Base-by-base conservation (phyloP, 148 eudicot genomes). In the Oxyria digyna region DNA sequence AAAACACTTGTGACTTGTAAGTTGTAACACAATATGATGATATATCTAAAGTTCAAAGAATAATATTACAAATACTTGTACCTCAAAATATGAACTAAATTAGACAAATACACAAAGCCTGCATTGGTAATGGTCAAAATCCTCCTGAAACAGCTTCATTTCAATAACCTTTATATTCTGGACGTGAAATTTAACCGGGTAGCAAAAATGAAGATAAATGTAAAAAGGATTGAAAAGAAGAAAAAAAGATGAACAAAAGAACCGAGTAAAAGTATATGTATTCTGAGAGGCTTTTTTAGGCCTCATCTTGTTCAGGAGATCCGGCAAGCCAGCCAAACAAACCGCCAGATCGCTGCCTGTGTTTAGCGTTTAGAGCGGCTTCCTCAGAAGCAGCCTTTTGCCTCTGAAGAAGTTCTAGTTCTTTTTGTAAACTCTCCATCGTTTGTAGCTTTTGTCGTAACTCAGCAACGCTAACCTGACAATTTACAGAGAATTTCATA, bases 261-360 rank as follows among this genome's bases (percentile, higher is more conserved):
- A 59, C 35, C 31, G 18, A 23, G 65, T 59, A 59, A 59, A 14
- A 59, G 37, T 59, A 59, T 31, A 59, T 31, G 65, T 59, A 59
- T 59, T 59, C 38, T 57, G 18, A 15, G 20, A 59, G 20, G 38
- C 14, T 57, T 14, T 54, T 37, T 83, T 71, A 84, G 38, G 76
- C 84, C 24, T 82, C 88, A 40, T 85, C 86, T 11, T 76, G 71
- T 31, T 70, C 74, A 40, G 80, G 78, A n/a, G 85, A 67, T 27
- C 96, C 90, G n/a, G 97, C 99, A 68, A 95, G 89, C 97, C 97
- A 91, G 18, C 99, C 89, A 97, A 97, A 95, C 20, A 91, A 81
- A 6, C 97, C 96, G 9, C 97, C 91, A 21, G 97, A 95, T 67
- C 88, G 33, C 78, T 88, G 97, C 76, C 79, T 86, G 69, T 87